Evolutionary conservation across 192 early-diverging fungal species (phyloP).

Genomic region (Coemansia sp.): DNA sequence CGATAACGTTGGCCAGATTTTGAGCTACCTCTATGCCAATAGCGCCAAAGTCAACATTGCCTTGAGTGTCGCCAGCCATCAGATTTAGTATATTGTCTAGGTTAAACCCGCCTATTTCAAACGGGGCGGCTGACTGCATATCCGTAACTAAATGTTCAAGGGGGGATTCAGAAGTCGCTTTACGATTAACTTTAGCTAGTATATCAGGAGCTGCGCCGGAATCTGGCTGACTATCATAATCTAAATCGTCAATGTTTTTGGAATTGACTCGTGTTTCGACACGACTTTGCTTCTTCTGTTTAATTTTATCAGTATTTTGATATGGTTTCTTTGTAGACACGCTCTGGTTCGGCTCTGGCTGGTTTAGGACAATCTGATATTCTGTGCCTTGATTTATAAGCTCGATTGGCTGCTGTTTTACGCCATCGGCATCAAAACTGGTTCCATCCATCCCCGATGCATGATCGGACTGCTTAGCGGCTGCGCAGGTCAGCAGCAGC

Average conservation of each 20-base stretch:
- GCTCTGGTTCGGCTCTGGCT: neutral
- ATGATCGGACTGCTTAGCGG: neutral
- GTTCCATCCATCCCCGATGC: neutral
- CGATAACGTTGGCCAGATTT: constrained; percentile 46
- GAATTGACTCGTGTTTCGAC: neutral
- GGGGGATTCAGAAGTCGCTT: too few species aligned
- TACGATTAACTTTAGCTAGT: neutral
- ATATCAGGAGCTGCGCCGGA: neutral
- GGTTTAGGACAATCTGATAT: neutral
- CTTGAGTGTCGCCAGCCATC: constrained; percentile 48
- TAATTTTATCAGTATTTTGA: neutral
- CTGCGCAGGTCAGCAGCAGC: neutral
- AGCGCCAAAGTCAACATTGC: constrained; percentile 49
- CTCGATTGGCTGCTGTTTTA: neutral
- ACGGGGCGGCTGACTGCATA: neutral
- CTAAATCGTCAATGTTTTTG: neutral
- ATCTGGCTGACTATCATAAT: neutral
- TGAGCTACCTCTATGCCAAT: constrained; percentile 44
- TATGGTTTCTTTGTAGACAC: neutral
- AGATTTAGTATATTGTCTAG: constrained; percentile 38
- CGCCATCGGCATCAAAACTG: neutral
- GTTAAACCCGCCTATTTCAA: constrained; percentile 28
- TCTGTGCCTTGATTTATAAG: neutral
- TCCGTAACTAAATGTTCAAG: too few species aligned
- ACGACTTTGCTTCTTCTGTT: neutral